Evolutionary conservation across 2,329 filamentous ascomycete species (phyloP), one percentile per base, ranked within the genome.

Genomic region (Fusarium irregulare): DNA sequence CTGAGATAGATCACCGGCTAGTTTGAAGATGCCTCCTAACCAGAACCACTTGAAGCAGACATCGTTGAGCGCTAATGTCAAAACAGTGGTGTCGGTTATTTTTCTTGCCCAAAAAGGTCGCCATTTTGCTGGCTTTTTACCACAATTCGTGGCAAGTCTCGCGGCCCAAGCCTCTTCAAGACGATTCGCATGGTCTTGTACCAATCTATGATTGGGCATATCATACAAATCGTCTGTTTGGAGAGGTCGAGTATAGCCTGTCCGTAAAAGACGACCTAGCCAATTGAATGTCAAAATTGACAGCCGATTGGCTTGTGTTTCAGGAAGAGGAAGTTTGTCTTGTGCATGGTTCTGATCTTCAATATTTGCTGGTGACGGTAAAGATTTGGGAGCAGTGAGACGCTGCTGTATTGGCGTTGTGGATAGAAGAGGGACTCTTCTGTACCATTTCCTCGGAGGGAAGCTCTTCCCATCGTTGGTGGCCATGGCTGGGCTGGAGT

Each of bases 31-130:
- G 7, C 76, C 76, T 1, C 76, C 75, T 1, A 73, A 46, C 76
- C 76, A 78, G 63, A 78, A 78, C 70, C 76, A 71, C 10, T 47
- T 57, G 42, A 77, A 77, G 49, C 74, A 77, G 27, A 78, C 75
- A 18, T 77, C 76, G 32, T 74, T 78, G 37, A 78, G 74, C 7
- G 76, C 69, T 7, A 77, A 50, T 1, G 76, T 60, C 25, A 78
- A 58, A 16, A 78, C 73, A 1, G 76, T 72, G 0, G 73, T 60
- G 9, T 77, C 66, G 4, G 66, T 72, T 8, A 62, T 74, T 20
- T 66, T 71, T 20, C 75, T 64, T 12, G 65, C 53, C 76, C 76
- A 78, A 18, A 77, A 76, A 0, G 75, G 76, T 16, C 57, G 30
- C 65, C 65, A 68, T 47, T 18, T n/a, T 2, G 6, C 13, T 23